Base-by-base conservation (phyloP, 139 green algal species). In the Astrephomene gubernaculifera region DNA sequence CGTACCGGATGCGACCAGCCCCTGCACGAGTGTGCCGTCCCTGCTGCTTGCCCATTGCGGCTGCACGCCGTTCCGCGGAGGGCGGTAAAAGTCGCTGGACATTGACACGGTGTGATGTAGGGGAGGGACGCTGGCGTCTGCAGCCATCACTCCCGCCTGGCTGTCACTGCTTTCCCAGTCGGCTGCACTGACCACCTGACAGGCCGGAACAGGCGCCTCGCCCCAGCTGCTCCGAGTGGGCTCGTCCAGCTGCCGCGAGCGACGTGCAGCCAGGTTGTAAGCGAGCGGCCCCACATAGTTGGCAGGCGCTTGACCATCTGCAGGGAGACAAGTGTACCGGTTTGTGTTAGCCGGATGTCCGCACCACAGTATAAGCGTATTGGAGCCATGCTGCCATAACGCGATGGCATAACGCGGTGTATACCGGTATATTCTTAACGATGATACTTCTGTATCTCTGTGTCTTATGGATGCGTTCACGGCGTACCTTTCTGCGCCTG, bases 211-310 rank as follows among this genome's bases (percentile, higher is more conserved):
- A 4, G 74, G 74, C 4, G 74, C 54, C 53, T 82, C 74, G 25
- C 74, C 74, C 74, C 74, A 82, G 74, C 74, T 82, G 74, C 74
- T 82, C 54, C 36, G 74, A 10, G 41, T 53, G 31, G 71, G 27
- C 5, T 24, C 27, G 54, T 19, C 25, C 33, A 31, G 19, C 5
- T 43, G 74, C 36, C 54, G 54, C 38, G 54, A 9, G 54, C 74
- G 74, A 1, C 21, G 74, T 17, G 38, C 36, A 25, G 74, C 74
- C 17, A 83, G 61, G 60, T 72, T 63, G 76, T 64, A 61, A 5
- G 76, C 76, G 0, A 83, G 41, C 1, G 76, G 76, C 14, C 76
- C 76, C 17, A 83, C 63, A 29, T 57, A 75, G 36, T 75, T 75
- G 38, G 9, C 33, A 8, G n/a, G 36, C 14, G 38, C 36, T 33